Evolutionary conservation across 1,284 basidiomycete species (phyloP).

Genomic region (Sphagnurus paluster): DNA sequence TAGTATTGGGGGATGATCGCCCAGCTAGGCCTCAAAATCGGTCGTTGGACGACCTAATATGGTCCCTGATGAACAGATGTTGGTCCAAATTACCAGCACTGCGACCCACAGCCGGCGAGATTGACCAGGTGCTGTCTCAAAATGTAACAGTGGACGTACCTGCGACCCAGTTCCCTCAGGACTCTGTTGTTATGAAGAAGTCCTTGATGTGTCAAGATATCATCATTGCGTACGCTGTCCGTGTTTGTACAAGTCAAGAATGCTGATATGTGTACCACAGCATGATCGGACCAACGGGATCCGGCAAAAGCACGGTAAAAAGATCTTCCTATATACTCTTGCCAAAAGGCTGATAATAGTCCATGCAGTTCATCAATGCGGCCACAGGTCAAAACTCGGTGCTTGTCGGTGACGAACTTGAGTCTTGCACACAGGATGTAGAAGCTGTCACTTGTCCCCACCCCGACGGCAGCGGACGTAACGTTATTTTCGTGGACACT

Average conservation of each 20-base stretch:
- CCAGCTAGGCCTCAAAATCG: slow-evolving; percentile 3
- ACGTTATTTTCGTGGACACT: slow-evolving; percentile 28
- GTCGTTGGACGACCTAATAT: slow-evolving; percentile 6
- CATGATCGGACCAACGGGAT: slow-evolving; percentile 26
- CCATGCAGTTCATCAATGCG: slow-evolving; percentile 19
- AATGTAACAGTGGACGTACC: not conserved
- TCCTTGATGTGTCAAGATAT: slow-evolving; percentile 10
- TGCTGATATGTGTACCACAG: slow-evolving; percentile 11
- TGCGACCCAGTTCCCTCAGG: not conserved
- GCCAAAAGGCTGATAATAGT: not conserved
- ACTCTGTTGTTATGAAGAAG: not conserved
- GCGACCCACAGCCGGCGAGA: slow-evolving; percentile 6
- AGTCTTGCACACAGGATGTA: slow-evolving; percentile 20
- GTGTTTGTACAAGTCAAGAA: not conserved
- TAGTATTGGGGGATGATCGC: slow-evolving; percentile 1
- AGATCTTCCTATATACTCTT: not conserved
- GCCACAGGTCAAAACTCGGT: slow-evolving; percentile 9
- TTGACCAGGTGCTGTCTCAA: not conserved
- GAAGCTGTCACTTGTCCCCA: slow-evolving; percentile 16
- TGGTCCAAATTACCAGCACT: slow-evolving; percentile 3
- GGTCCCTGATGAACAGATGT: slow-evolving; percentile 13
- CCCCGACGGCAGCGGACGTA: slow-evolving; percentile 13
- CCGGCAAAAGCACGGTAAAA: slow-evolving; percentile 26
- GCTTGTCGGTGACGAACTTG: slow-evolving; percentile 17
- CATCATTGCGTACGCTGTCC: slow-evolving; percentile 21